Evolutionary conservation across 2,329 filamentous ascomycete species (phyloP).

Genomic region (Fusarium transvaalense): DNA sequence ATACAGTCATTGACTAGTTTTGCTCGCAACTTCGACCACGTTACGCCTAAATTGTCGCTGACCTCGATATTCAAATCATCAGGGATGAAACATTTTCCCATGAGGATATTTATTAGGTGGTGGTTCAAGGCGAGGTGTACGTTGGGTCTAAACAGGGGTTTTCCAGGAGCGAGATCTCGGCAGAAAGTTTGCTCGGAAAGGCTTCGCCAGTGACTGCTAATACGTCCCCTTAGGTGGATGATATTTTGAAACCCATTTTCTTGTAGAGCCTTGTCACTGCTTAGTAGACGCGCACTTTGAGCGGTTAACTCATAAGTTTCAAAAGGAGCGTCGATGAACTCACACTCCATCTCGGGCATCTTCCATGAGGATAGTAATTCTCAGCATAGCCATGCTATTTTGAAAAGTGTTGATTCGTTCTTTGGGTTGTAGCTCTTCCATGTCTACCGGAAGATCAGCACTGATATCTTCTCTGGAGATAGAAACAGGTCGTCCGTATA

Average conservation of each 20-base stretch:
- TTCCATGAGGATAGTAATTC: constrained; percentile 42
- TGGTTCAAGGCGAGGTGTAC: constrained; percentile 40
- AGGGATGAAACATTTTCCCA: constrained; percentile 40
- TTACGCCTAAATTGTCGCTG: background rate
- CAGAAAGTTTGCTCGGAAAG: constrained; percentile 37
- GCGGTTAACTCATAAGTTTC: background rate
- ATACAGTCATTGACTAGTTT: constrained; percentile 30
- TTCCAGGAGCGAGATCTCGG: constrained; percentile 36
- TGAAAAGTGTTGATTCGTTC: constrained; percentile 39
- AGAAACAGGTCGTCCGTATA: constrained; percentile 40
- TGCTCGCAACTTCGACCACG: constrained; percentile 16
- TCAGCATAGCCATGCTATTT: constrained; percentile 33
- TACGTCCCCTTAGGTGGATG: constrained; percentile 14
- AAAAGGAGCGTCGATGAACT: background rate
- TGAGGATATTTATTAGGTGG: constrained; percentile 34
- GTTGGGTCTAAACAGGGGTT: constrained; percentile 40
- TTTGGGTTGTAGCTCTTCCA: constrained; percentile 26
- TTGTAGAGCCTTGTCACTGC: constrained; percentile 2
- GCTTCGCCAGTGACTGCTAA: constrained; percentile 30
- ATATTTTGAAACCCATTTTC: constrained; percentile 9
- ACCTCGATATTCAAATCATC: constrained; percentile 7
- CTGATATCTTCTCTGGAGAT: constrained; percentile 30
- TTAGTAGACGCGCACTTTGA: constrained; percentile 27
- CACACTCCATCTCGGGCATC: constrained; percentile 38
- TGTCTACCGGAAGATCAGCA: constrained; percentile 21